Conservation (phyloP, 495 filamentous ascomycete genomes). For the Trichoderma parareesei region DNA sequence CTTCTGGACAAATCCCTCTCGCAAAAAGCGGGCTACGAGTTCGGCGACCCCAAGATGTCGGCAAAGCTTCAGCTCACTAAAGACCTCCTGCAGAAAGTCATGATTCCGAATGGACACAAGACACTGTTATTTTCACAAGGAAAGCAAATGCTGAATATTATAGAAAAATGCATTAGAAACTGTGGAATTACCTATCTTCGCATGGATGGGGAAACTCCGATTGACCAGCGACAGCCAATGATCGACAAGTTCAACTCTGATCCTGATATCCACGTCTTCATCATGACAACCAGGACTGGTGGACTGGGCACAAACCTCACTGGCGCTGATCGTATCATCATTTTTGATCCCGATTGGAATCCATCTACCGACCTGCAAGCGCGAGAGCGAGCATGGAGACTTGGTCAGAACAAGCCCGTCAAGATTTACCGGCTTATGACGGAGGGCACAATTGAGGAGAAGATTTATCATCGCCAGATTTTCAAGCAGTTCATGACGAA, state of each 20-base stretch:
- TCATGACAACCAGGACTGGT: constrained; percentile 90
- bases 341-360: constrained; percentile 98
- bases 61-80: constrained; percentile 88
- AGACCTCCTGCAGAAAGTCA: constrained; percentile 71
- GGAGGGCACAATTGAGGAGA: constrained; percentile 96
- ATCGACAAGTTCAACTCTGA: constrained; percentile 89
- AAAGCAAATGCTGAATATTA: constrained; percentile 85
- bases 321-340: constrained; percentile 90
- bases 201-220: constrained; percentile 87
- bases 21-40: constrained; percentile 54
- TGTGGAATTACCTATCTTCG: constrained; percentile 68
- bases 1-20: constrained; percentile 57
- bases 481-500: constrained; percentile 95
- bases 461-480: constrained; percentile 96
- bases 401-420: constrained; percentile 90
- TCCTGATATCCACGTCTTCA: constrained; percentile 72
- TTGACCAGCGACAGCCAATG: constrained; percentile 70
- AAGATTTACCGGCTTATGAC: constrained; percentile 93
- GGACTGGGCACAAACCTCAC: constrained; percentile 91
- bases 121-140: constrained; percentile 86
- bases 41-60: constrained; percentile 65
- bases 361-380: constrained; percentile 90
- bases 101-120: constrained; percentile 83
- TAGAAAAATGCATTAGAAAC: constrained; percentile 66
- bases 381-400: constrained; percentile 89